Evolutionary conservation across 2,329 filamentous ascomycete genomes (phyloP).

Genomic region (Talaromyces sp.): DNA sequence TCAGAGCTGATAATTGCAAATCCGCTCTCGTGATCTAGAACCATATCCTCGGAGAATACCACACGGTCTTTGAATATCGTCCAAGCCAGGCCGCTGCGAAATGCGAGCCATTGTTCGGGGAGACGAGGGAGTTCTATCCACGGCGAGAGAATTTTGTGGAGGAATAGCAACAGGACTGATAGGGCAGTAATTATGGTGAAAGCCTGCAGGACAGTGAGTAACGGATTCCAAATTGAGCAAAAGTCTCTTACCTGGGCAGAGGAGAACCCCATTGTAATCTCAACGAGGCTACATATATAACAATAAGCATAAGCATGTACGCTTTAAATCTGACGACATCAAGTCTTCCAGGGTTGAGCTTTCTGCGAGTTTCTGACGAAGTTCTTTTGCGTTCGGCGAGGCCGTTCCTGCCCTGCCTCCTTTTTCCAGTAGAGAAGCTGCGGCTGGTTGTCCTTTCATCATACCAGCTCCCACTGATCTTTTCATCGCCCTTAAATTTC

Average conservation of each 20-base stretch:
- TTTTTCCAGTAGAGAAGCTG: not conserved
- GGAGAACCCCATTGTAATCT: conserved; percentile 13
- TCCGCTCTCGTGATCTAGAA: conserved; percentile 20
- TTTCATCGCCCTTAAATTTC: not conserved
- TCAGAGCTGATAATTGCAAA: conserved; percentile 21
- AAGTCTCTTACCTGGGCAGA: conserved; percentile 9
- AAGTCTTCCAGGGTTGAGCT: not conserved
- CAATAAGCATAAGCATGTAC: conserved; percentile 10
- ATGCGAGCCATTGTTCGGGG: conserved; percentile 21
- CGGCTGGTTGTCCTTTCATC: not conserved
- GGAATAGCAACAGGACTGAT: conserved; percentile 4
- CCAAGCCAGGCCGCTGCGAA: conserved; percentile 19
- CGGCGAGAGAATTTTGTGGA: conserved; percentile 17
- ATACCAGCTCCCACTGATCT: not conserved
- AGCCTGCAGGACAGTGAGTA: conserved; percentile 12
- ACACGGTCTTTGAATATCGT: conserved; percentile 20
- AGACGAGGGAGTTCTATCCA: conserved; percentile 19
- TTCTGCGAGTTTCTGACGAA: no score
- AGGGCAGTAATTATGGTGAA: conserved; percentile 7
- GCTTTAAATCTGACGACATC: not conserved
- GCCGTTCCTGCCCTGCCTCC: not conserved
- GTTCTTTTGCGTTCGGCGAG: not conserved
- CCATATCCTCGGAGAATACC: conserved; percentile 19
- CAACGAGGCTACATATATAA: conserved; percentile 9
- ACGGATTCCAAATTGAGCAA: not conserved